phyloP scores from a whole-genome alignment of 164 flowering plant species.

The Kalanchoe fedtschenkoi region DNA sequence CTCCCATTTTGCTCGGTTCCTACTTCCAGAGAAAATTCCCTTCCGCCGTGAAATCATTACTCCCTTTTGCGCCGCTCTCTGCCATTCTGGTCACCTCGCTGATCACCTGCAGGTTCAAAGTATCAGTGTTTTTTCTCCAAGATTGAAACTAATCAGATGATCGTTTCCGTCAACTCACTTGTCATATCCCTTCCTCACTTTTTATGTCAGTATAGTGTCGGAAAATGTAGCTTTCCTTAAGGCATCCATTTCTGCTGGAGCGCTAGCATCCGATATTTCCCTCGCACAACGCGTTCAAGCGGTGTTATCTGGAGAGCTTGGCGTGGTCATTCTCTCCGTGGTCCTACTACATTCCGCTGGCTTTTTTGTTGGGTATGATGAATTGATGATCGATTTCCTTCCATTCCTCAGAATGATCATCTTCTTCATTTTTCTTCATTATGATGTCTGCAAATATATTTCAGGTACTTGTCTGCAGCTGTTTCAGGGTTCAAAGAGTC shows the following conservation, averaged over 20 bases:
- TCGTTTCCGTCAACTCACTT: not conserved
- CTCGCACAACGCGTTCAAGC: conserved; percentile 24
- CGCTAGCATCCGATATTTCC: conserved; percentile 28
- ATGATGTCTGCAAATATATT: conserved; percentile 2
- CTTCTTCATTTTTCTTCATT: not conserved
- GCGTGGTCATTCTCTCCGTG: conserved; percentile 42
- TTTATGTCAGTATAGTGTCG: conserved; percentile 53
- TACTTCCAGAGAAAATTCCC: conserved; percentile 59
- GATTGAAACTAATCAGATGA: not conserved
- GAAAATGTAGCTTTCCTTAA: conserved; percentile 56
- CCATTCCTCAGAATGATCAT: not conserved
- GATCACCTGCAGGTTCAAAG: conserved; percentile 58
- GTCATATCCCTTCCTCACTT: not conserved
- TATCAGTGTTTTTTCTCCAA: not conserved
- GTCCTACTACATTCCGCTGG: conserved; percentile 59
- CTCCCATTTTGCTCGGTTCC: conserved; percentile 68
- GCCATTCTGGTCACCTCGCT: conserved; percentile 60
- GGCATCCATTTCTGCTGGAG: conserved; percentile 30
- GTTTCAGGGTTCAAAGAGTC: conserved; percentile 52
- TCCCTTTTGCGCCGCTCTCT: conserved; percentile 64
- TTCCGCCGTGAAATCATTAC: conserved; percentile 32
- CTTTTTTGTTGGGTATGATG: conserved; percentile 69
- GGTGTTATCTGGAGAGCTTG: conserved; percentile 52
- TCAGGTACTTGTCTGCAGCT: conserved; percentile 60
- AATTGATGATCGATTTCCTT: not conserved